Evolutionary conservation across 495 filamentous ascomycete genomes (phyloP).

Genomic region (Apodospora peruviana): DNA sequence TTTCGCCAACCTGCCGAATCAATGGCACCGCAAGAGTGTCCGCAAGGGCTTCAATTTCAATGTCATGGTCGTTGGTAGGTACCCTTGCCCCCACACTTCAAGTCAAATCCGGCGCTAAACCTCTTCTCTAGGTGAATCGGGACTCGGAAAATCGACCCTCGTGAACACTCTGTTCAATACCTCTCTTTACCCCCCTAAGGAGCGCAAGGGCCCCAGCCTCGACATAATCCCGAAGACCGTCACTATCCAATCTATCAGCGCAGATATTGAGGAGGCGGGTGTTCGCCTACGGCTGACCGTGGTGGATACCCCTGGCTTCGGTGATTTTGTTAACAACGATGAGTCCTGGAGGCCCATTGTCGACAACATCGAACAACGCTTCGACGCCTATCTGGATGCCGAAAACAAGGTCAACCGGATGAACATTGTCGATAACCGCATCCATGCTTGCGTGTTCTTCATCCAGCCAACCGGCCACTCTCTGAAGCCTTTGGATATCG

Average conservation of each 20-base stretch:
- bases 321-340: conserved; percentile 99
- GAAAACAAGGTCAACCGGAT: conserved; percentile 99
- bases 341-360: conserved; percentile 98
- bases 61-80: conserved; percentile 97
- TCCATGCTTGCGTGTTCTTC: conserved; percentile 98
- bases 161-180: conserved; percentile 99
- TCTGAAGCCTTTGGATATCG: conserved; percentile 97
- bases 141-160: conserved; percentile 96
- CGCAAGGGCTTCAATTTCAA: conserved; percentile 99
- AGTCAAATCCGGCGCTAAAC: neutral
- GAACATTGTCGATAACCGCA: conserved; percentile 98
- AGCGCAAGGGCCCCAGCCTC: conserved; percentile 91
- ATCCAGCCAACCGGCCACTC: conserved; percentile 98
- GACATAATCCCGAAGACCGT: conserved; percentile 99
- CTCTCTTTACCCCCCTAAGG: conserved; percentile 96
- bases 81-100: neutral
- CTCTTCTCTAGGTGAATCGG: conserved; percentile 76
- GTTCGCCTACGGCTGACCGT: conserved; percentile 96
- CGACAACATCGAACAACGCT: conserved; percentile 98
- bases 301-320: conserved; percentile 96
- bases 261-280: conserved; percentile 98
- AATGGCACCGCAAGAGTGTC: conserved; percentile 99
- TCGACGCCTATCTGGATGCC: conserved; percentile 94
- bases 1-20: conserved; percentile 97
- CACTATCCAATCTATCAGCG: conserved; percentile 95